A percentile compares a stretch with the other conserved stretches of the same genome.
Conservation (phyloP, 2,329 filamentous ascomycete species). For the Colletotrichum neosansevieriae region DNA sequence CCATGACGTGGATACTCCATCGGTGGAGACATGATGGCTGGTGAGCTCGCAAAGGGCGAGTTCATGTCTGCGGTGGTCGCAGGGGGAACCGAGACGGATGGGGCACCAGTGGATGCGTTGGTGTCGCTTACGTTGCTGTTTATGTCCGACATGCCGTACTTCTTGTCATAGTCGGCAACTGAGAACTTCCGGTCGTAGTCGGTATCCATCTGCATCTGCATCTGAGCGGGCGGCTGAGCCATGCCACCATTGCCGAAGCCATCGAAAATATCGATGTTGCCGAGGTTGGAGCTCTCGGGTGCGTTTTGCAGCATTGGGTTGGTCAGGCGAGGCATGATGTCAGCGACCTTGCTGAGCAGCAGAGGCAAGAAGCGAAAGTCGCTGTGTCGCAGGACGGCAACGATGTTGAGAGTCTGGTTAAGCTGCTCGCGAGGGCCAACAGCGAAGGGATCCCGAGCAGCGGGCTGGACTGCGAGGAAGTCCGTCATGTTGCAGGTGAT, state of each 20-base stretch:
- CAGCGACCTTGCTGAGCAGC: constrained; percentile 80
- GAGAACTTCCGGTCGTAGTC: constrained; percentile 62
- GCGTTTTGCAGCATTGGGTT: constrained; percentile 71
- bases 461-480: constrained; percentile 74
- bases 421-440: constrained; percentile 80
- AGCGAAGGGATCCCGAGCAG: constrained; percentile 71
- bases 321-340: constrained; percentile 73
- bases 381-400: constrained; percentile 79
- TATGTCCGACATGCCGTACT: constrained; percentile 54
- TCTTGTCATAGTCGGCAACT: constrained; percentile 57
- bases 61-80: constrained; percentile 55
- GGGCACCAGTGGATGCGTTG: constrained; percentile 42
- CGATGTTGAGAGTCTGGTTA: constrained; percentile 74
- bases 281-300: constrained; percentile 66
- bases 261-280: constrained; percentile 73
- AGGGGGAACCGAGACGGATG: constrained; percentile 44
- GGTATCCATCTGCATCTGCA: constrained; percentile 58
- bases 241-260: constrained; percentile 74
- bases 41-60: constrained; percentile 65
- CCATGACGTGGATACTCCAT: constrained; percentile 60
- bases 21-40: constrained; percentile 64
- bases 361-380: constrained; percentile 83
- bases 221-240: constrained; percentile 61
- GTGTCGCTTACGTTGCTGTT: constrained; percentile 51
- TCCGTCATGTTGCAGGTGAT: constrained; percentile 80